phyloP scores from a whole-genome alignment of 371 early-diverging fungal species.

The Rhizomucor pusillus region DNA sequence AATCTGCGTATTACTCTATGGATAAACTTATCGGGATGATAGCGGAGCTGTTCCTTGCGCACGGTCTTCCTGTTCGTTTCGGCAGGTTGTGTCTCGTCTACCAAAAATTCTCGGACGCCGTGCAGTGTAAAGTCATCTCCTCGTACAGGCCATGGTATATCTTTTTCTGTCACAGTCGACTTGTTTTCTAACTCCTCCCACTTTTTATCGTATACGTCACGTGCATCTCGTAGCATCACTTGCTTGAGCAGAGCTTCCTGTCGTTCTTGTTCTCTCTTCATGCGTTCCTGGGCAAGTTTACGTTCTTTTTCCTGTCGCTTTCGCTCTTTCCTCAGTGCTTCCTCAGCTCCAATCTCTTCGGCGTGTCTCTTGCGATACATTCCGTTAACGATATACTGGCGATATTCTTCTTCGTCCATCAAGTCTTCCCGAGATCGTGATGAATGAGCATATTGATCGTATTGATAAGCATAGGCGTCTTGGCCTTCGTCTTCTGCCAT shows the following conservation, averaged over 20 bases:
- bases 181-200: constrained; percentile 26
- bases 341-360: constrained; percentile 27
- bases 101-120: constrained; percentile 18
- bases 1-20: constrained; percentile 28
- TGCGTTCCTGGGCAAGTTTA: neutral
- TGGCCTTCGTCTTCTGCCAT: constrained; percentile 49
- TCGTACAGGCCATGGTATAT: constrained; percentile 43
- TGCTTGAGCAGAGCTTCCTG: constrained; percentile 11
- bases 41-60: constrained; percentile 41
- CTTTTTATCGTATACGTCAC: constrained; percentile 14
- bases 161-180: constrained; percentile 12
- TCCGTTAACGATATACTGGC: constrained; percentile 35
- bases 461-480: constrained; percentile 32
- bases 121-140: constrained; percentile 8
- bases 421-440: neutral
- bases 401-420: constrained; percentile 48
- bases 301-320: constrained; percentile 12
- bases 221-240: constrained; percentile 7
- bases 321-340: constrained; percentile 17
- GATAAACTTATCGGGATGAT: constrained; percentile 50
- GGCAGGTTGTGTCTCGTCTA: constrained; percentile 2
- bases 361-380: constrained; percentile 34
- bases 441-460: constrained; percentile 11
- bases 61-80: constrained; percentile 26
- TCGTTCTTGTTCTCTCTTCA: constrained; percentile 23